A percentile compares a stretch with the other conserved stretches of the same genome.
These are phyloP conservation scores for Cercospora sp. DNA, from an alignment of 2,329 filamentous ascomycete species.

Conservation along the genomic window DNA sequence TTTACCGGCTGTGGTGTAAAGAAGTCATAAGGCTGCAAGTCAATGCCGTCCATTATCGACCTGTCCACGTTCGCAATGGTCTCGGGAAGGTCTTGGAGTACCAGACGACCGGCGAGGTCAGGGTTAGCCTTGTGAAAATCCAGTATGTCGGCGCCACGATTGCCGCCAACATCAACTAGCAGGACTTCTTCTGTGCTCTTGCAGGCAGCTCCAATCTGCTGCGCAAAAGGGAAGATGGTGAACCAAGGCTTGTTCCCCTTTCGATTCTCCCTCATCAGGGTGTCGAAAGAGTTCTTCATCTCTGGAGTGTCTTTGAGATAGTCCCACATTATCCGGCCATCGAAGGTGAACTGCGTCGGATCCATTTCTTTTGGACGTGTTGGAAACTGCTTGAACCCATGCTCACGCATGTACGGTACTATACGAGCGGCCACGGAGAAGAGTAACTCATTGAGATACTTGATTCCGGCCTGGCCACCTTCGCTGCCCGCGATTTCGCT, in stretches of 20 bases:
- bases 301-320: conserved; percentile 17
- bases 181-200: conserved; percentile 21
- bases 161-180: conserved; percentile 35
- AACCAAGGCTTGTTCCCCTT: conserved; percentile 15
- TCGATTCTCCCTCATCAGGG: conserved; percentile 16
- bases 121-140: conserved; percentile 23
- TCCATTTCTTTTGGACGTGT: conserved; percentile 17
- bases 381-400: conserved; percentile 19
- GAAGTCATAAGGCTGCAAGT: conserved; percentile 32
- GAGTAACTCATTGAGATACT: conserved; percentile 17
- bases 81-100: conserved; percentile 34
- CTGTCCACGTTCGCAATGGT: conserved; percentile 28
- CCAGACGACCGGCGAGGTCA: conserved; percentile 25
- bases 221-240: conserved; percentile 15
- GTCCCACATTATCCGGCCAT: conserved; percentile 17
- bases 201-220: conserved; percentile 11
- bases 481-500: conserved; percentile 13
- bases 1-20: conserved; percentile 33
- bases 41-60: conserved; percentile 17
- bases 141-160: conserved; percentile 29
- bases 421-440: conserved; percentile 15
- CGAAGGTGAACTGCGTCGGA: conserved; percentile 15
- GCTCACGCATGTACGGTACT: conserved; percentile 18
- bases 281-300: conserved; percentile 18
- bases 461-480: conserved; percentile 17